phyloP scores from a whole-genome alignment of 176 grass and related monocot genomes.

The Melocanna baccifera region DNA sequence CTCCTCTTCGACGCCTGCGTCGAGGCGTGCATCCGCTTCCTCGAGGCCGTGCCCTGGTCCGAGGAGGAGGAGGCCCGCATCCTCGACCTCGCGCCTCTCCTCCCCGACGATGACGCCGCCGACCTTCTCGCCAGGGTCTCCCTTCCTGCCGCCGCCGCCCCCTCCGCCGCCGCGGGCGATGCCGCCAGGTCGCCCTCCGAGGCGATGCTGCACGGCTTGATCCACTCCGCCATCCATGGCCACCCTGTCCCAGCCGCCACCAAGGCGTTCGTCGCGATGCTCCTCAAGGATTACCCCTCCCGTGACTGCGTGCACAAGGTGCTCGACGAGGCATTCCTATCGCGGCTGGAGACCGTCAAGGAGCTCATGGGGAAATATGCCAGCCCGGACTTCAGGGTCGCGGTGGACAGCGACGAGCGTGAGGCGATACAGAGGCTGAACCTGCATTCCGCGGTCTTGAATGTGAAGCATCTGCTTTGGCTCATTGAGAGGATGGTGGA shows the following conservation, averaged over 20 bases:
- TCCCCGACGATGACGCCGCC: slow-evolving; percentile 43
- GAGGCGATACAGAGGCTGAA: slow-evolving; percentile 83
- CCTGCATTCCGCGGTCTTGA: slow-evolving; percentile 59
- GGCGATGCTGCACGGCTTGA: slow-evolving; percentile 66
- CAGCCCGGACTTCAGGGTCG: slow-evolving; percentile 69
- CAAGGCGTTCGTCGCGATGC: slow-evolving; percentile 86
- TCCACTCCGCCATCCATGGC: slow-evolving; percentile 66
- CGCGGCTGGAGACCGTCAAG: slow-evolving; percentile 66
- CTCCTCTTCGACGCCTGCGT: slow-evolving; percentile 66
- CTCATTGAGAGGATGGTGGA: slow-evolving; percentile 93
- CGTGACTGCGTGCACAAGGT: slow-evolving; percentile 60
- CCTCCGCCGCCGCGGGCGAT: background rate
- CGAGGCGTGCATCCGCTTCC: slow-evolving; percentile 57
- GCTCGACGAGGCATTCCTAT: slow-evolving; percentile 56
- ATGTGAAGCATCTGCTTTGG: slow-evolving; percentile 75
- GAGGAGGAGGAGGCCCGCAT: slow-evolving; percentile 55
- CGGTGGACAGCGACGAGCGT: slow-evolving; percentile 65
- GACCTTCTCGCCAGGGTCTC: slow-evolving; percentile 52
- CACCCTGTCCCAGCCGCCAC: slow-evolving; percentile 58
- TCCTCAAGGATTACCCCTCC: slow-evolving; percentile 70
- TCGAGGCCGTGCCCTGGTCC: slow-evolving; percentile 68
- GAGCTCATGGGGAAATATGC: slow-evolving; percentile 89
- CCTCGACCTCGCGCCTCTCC: slow-evolving; percentile 51
- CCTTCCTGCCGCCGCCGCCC: background rate
- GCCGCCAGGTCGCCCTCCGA: slow-evolving; percentile 28